Conservation (phyloP, 306 rosid species). For the Gastrolobium bilobum region DNA sequence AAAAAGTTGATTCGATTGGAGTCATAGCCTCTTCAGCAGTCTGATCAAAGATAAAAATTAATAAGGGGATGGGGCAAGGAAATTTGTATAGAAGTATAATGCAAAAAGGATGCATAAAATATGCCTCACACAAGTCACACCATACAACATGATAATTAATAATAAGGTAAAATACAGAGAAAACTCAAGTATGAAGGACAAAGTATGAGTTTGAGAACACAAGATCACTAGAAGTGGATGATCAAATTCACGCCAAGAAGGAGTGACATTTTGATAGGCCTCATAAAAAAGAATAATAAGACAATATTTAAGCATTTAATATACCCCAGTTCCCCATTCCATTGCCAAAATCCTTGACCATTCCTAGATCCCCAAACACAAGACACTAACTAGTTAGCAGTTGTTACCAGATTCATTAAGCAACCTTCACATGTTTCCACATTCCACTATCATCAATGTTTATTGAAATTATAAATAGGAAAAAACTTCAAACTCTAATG, state of each 20-base stretch:
- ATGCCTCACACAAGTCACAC: slow-evolving; percentile 11
- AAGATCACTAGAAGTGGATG: slow-evolving; percentile 19
- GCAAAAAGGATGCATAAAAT: slow-evolving; percentile 17
- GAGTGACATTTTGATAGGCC: slow-evolving; percentile 10
- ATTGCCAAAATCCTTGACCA: neutral
- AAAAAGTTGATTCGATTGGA: slow-evolving; percentile 95
- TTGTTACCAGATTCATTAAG: slow-evolving; percentile 29
- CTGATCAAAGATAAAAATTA: slow-evolving; percentile 53
- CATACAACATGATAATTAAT: slow-evolving; percentile 29
- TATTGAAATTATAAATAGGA: slow-evolving; percentile 30
- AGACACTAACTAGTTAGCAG: slow-evolving; percentile 34
- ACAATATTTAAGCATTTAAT: neutral
- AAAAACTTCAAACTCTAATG: slow-evolving; percentile 22
- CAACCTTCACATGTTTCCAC: slow-evolving; percentile 28
- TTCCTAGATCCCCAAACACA: slow-evolving; percentile 18
- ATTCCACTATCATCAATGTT: slow-evolving; percentile 28
- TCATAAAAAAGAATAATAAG: neutral
- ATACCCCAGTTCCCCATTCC: slow-evolving; percentile 27
- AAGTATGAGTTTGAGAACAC: slow-evolving; percentile 10
- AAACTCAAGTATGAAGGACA: slow-evolving; percentile 7
- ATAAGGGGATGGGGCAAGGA: slow-evolving; percentile 6
- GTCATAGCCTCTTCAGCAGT: slow-evolving; percentile 98
- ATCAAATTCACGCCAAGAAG: slow-evolving; percentile 9
- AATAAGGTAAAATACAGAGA: neutral
- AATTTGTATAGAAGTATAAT: slow-evolving; percentile 6